phyloP scores from a whole-genome alignment of 352 stramenopile species.

The Globisporangium echinulatum region DNA sequence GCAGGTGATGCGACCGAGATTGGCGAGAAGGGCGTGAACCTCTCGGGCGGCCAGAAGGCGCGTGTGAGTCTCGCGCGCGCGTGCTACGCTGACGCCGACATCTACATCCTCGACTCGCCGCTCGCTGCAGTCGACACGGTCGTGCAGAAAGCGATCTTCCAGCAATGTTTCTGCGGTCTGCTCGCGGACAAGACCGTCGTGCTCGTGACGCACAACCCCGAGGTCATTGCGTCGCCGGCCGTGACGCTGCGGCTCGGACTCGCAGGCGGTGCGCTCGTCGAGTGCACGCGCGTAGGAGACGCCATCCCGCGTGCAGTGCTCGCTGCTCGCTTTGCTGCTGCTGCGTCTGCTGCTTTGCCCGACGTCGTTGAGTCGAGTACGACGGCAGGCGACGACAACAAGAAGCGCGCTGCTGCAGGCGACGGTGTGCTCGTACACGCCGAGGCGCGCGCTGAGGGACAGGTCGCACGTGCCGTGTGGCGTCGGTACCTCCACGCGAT shows the following conservation, averaged over 20 bases:
- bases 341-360: too few species aligned
- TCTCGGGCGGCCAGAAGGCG: conserved; percentile 91
- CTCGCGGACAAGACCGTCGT: conserved; percentile 59
- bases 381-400: not conserved
- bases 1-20: conserved; percentile 91
- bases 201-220: conserved; percentile 87
- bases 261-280: conserved; percentile 14
- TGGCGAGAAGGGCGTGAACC: conserved; percentile 92
- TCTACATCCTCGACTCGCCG: conserved; percentile 90
- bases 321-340: not conserved
- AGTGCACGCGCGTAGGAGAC: not conserved
- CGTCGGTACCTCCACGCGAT: conserved; percentile 10
- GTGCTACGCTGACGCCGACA: conserved; percentile 46
- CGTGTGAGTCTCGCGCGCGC: conserved; percentile 58
- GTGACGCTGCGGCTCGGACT: conserved; percentile 24
- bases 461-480: conserved; percentile 11
- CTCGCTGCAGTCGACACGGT: conserved; percentile 91
- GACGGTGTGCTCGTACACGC: conserved; percentile 3
- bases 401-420: not conserved
- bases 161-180: conserved; percentile 21
- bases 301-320: not conserved
- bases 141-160: conserved; percentile 89
- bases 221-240: conserved; percentile 36
- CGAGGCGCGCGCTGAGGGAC: conserved; percentile 8
- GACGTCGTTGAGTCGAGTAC: too few species aligned